A percentile compares a stretch with the other conserved stretches of the same genome.
phyloP scores from a whole-genome alignment of 2,329 filamentous ascomycete genomes.

The Ophiostoma sp. region DNA sequence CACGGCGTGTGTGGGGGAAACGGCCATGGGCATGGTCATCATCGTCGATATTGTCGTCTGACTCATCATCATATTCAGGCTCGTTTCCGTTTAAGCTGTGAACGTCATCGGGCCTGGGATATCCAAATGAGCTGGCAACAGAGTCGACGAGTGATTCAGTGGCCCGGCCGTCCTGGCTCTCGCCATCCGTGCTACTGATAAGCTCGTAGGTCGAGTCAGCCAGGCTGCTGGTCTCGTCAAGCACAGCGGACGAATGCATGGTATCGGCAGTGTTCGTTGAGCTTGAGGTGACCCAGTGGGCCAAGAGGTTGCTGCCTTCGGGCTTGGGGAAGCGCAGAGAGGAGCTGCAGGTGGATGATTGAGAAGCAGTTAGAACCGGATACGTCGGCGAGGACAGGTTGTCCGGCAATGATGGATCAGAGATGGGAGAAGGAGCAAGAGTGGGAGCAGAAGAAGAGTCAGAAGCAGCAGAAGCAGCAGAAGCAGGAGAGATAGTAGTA shows the following conservation, averaged over 20 bases:
- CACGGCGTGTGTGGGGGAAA: conserved; percentile 1
- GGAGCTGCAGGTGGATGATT: conserved; percentile 27
- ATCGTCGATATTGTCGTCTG: conserved; percentile 36
- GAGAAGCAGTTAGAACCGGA: conserved; percentile 15
- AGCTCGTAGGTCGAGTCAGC: conserved; percentile 55
- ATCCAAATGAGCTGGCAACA: conserved; percentile 28
- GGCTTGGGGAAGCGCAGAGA: conserved; percentile 53
- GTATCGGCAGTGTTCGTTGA: conserved; percentile 40
- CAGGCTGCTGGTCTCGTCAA: conserved; percentile 46
- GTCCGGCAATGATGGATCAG: neutral
- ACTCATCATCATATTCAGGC: conserved; percentile 49
- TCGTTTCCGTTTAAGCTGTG: conserved; percentile 32
- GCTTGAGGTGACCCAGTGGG: conserved; percentile 56
- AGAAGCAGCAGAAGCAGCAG: neutral
- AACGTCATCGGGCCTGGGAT: conserved; percentile 31
- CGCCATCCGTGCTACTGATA: conserved; percentile 49
- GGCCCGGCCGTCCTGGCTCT: conserved; percentile 47
- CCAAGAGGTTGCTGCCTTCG: conserved; percentile 50
- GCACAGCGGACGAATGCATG: conserved; percentile 42
- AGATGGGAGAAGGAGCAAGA: neutral
- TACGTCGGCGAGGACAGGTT: neutral
- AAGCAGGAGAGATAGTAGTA: conserved; percentile 22
- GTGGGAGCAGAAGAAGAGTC: neutral
- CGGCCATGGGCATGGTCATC: conserved; percentile 10
- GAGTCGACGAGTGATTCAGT: conserved; percentile 44